Percentiles rank a stretch among this genome's conserved stretches.
phyloP scores from a whole-genome alignment of 306 rosid genomes.

The Sechiopsis laciniata region DNA sequence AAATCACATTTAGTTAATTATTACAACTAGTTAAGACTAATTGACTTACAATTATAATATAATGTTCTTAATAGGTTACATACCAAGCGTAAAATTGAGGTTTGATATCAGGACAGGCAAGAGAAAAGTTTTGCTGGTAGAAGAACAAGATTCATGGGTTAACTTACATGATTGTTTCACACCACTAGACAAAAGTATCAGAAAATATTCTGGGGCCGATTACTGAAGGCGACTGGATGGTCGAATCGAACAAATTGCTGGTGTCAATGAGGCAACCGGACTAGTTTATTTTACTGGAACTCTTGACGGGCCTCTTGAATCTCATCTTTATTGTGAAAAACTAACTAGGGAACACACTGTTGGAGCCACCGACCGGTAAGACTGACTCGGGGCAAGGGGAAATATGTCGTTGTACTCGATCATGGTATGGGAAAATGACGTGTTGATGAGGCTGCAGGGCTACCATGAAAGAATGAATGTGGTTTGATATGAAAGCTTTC shows the following conservation, averaged over 20 bases:
- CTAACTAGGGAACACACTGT: no score
- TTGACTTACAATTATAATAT: no score
- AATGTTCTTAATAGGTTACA: no score
- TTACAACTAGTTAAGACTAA: no score
- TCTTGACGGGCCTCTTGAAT: conserved; percentile 74
- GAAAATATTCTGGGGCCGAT: conserved; percentile 67
- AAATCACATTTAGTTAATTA: no score
- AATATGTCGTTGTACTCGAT: no score
- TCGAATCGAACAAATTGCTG: conserved; percentile 87
- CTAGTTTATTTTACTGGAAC: conserved; percentile 83
- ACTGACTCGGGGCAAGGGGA: no score
- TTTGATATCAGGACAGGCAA: conserved; percentile 43
- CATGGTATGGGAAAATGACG: no score
- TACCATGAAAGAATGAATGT: not conserved
- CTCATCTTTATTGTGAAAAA: conserved; percentile 47
- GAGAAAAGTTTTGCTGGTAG: conserved; percentile 52
- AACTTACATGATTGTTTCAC: conserved; percentile 85
- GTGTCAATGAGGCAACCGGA: conserved; percentile 77
- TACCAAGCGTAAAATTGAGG: no score
- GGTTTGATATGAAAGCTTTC: not conserved
- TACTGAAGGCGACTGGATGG: conserved; percentile 98
- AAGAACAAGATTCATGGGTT: conserved; percentile 69
- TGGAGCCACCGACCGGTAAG: no score
- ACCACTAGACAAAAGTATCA: conserved; percentile 64
- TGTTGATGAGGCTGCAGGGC: not conserved